Percentiles rank a stretch among this genome's conserved stretches.
phyloP scores from a whole-genome alignment of 1,284 basidiomycete genomes.

The Malassezia furfur region DNA sequence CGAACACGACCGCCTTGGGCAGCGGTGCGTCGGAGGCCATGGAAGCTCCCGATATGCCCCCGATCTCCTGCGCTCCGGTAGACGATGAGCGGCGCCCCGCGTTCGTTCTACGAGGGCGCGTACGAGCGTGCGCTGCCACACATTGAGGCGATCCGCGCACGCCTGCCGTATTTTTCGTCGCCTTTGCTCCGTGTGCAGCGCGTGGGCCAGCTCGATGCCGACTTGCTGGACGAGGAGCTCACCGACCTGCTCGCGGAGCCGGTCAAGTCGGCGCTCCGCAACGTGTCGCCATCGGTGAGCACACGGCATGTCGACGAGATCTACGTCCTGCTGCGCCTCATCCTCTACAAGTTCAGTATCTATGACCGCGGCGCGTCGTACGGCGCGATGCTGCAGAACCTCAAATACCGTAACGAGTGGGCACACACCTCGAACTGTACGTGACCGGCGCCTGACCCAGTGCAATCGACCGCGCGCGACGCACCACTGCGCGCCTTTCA shows the following conservation, averaged over 20 bases:
- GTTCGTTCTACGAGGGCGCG: constrained; percentile 32
- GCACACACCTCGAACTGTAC: constrained; percentile 21
- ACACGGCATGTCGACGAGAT: constrained; percentile 71
- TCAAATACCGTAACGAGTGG: constrained; percentile 52
- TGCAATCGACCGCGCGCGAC: constrained; percentile 30
- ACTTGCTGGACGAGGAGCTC: constrained; percentile 82
- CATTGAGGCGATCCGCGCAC: constrained; percentile 28
- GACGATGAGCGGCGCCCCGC: constrained; percentile 7
- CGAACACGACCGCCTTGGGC: constrained; percentile 37
- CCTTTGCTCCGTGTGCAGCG: constrained; percentile 50
- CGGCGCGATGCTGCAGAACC: constrained; percentile 79
- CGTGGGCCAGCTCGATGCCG: constrained; percentile 85
- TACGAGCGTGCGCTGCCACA: constrained; percentile 24
- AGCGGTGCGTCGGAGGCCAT: constrained; percentile 7
- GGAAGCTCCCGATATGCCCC: not conserved
- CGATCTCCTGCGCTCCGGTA: not conserved
- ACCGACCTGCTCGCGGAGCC: constrained; percentile 72
- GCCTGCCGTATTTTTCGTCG: constrained; percentile 35
- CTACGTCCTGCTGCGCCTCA: constrained; percentile 62
- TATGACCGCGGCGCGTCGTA: constrained; percentile 76
- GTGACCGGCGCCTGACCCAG: constrained; percentile 9
- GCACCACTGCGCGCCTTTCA: constrained; percentile 30
- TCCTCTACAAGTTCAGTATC: constrained; percentile 73
- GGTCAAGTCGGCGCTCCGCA: constrained; percentile 60
- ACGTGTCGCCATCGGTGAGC: constrained; percentile 57